Base-by-base conservation (phyloP, 345 rosid species). In the Erodium maritimum region DNA sequence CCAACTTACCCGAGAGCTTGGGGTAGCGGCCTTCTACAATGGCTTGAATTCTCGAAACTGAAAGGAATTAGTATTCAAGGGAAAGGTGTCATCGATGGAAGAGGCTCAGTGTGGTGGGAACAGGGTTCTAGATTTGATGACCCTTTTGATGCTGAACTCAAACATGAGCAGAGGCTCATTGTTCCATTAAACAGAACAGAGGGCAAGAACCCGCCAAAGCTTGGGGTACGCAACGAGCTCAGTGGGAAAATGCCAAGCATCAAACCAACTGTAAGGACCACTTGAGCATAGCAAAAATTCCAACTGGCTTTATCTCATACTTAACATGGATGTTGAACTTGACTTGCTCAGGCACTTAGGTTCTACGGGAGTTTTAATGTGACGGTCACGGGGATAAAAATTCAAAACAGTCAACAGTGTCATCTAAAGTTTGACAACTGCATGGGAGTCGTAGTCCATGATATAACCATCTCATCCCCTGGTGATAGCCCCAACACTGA, bases 71-170 rank as follows among this genome's bases (percentile, higher is more conserved):
- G 59, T 21, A 22, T 77, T 53, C 71, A 56, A 61, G 81, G 78
- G 9, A 55, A 48, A 23, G 81, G 78, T 56, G 66, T 67, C 1
- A 65, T 73, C 5, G 75, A 77, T 13, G 81, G 80, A 5, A 67
- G 67, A 61, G 80, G 80, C 62, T 55, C 70, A 16, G 59, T 58
- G 25, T 77, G 81, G 81, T 77, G 78, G 78, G 23, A 58, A 14
- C 71, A 63, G 3, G 72, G 50, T 17, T 73, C 72, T 34, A 65
- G 25, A 25, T 67, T 69, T 66, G 74, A 72, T 55, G 71, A 67
- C 22, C 74, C 69, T 29, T 29, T 2, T 17, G 46, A 37, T 55
- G 60, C 21, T 2, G 42, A 61, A 34, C 42, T 9, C 19, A 33
- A 52, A 22, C 19, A 54, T 6, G 19, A 16, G 4, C 3, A 17